Conservation (phyloP, 2,329 filamentous ascomycete genomes). For the Didymella exigua region DNA sequence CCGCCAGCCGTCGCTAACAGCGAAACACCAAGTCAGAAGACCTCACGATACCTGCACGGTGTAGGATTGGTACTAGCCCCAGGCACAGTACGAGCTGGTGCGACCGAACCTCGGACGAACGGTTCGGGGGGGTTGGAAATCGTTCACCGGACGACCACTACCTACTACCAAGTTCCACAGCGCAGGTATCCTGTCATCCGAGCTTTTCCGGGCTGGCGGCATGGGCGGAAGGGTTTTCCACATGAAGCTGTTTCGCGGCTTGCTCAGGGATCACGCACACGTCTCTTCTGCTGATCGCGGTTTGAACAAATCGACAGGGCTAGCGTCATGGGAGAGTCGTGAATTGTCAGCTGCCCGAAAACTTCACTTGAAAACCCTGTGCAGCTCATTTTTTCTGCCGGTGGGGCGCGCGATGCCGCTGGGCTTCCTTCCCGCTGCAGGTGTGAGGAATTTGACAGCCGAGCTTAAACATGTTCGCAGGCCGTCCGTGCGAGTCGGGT, state of each 20-base stretch:
- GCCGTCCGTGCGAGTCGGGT: slow-evolving; percentile 9
- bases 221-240: not conserved
- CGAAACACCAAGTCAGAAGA: slow-evolving; percentile 10
- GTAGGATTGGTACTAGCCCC: slow-evolving; percentile 4
- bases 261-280: slow-evolving; percentile 5
- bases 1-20: not conserved
- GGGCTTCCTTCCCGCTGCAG: slow-evolving; percentile 17
- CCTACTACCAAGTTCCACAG: not conserved
- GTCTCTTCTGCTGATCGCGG: slow-evolving; percentile 6
- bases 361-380: slow-evolving; percentile 4
- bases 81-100: not conserved
- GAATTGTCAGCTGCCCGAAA: slow-evolving; percentile 6
- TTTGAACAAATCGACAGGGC: not conserved
- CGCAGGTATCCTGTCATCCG: not conserved
- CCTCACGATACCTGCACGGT: slow-evolving; percentile 15
- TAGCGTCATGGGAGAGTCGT: not conserved
- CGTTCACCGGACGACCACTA: not conserved
- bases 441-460: slow-evolving; percentile 16
- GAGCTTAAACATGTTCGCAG: not conserved
- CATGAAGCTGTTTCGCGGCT: not conserved
- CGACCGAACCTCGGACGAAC: slow-evolving; percentile 15
- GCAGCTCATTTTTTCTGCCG: slow-evolving; percentile 19
- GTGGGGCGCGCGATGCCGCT: slow-evolving; percentile 7
- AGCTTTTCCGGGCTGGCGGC: not conserved
- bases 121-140: slow-evolving; percentile 11